phyloP scores from a whole-genome alignment of 2,329 filamentous ascomycete species.

The Shiraia sp. region DNA sequence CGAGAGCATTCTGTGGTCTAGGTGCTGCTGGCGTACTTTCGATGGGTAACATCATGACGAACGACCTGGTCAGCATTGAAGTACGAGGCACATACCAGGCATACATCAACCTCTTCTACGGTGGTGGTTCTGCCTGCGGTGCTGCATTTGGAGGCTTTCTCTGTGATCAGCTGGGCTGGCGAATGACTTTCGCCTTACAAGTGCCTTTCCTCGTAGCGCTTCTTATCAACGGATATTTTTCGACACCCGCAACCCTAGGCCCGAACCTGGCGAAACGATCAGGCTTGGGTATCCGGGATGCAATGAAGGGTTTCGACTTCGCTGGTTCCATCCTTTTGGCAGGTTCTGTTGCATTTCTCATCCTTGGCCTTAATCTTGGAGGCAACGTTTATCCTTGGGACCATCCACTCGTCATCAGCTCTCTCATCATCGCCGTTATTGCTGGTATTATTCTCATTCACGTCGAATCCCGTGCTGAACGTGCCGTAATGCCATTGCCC shows the following conservation, averaged over 20 bases:
- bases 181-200: slow-evolving; percentile 67
- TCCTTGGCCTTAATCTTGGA: slow-evolving; percentile 57
- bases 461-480: slow-evolving; percentile 43
- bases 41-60: slow-evolving; percentile 70
- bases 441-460: slow-evolving; percentile 47
- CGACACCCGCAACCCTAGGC: slow-evolving; percentile 51
- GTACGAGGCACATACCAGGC: slow-evolving; percentile 74
- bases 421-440: slow-evolving; percentile 49
- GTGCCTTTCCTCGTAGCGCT: slow-evolving; percentile 54
- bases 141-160: slow-evolving; percentile 72
- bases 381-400: slow-evolving; percentile 57
- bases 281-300: slow-evolving; percentile 46
- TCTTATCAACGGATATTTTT: slow-evolving; percentile 48
- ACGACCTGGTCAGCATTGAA: slow-evolving; percentile 74
- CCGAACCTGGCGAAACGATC: slow-evolving; percentile 49
- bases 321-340: slow-evolving; percentile 54
- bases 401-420: slow-evolving; percentile 55
- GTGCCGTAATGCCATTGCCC: slow-evolving; percentile 55
- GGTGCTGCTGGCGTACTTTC: slow-evolving; percentile 73
- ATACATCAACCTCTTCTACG: slow-evolving; percentile 67
- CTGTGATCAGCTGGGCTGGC: slow-evolving; percentile 72
- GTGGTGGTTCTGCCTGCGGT: slow-evolving; percentile 57
- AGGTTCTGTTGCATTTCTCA: slow-evolving; percentile 52
- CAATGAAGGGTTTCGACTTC: slow-evolving; percentile 55
- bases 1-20: slow-evolving; percentile 71